phyloP scores from a whole-genome alignment of 2,329 filamentous ascomycete species.

The Fusarium algeriense region DNA sequence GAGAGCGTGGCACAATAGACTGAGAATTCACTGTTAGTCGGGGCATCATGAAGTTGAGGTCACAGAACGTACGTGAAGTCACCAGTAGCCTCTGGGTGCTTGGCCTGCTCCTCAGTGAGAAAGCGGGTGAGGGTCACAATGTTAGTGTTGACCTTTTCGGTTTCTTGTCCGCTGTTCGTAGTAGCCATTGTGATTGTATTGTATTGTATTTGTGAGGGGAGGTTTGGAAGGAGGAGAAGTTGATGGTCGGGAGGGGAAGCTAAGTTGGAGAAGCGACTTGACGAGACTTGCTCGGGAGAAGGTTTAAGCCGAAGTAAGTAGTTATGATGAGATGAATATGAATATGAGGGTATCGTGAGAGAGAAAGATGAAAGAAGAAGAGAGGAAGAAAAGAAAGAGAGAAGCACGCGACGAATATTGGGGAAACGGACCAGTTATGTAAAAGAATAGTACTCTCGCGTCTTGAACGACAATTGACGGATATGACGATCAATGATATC shows the following conservation, averaged over 20 bases:
- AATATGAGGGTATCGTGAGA: conserved; percentile 37
- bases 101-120: conserved; percentile 94
- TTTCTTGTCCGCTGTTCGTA: conserved; percentile 60
- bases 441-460: conserved; percentile 19
- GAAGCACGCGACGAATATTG: conserved; percentile 33
- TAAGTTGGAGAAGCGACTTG: conserved; percentile 24
- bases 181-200: conserved; percentile 49
- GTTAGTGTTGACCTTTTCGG: conserved; percentile 92
- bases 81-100: conserved; percentile 94
- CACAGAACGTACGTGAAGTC: conserved; percentile 84
- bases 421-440: conserved; percentile 36
- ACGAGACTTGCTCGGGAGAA: conserved; percentile 25
- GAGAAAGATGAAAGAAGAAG: conserved; percentile 18
- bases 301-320: conserved; percentile 30
- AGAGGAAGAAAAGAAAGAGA: conserved; percentile 15
- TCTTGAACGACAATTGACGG: conserved; percentile 37
- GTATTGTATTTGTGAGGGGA: conserved; percentile 26
- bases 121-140: conserved; percentile 96
- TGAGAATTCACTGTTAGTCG: conserved; percentile 53
- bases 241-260: conserved; percentile 29
- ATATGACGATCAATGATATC: conserved; percentile 47
- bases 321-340: conserved; percentile 30
- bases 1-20: conserved; percentile 94
- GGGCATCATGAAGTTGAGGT: conserved; percentile 16
- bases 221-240: conserved; percentile 27